Percentiles rank a stretch among this genome's conserved stretches.
These are phyloP conservation scores for Mycena vulgaris DNA, from an alignment of 768 basidiomycete species.

Conservation along the genomic window DNA sequence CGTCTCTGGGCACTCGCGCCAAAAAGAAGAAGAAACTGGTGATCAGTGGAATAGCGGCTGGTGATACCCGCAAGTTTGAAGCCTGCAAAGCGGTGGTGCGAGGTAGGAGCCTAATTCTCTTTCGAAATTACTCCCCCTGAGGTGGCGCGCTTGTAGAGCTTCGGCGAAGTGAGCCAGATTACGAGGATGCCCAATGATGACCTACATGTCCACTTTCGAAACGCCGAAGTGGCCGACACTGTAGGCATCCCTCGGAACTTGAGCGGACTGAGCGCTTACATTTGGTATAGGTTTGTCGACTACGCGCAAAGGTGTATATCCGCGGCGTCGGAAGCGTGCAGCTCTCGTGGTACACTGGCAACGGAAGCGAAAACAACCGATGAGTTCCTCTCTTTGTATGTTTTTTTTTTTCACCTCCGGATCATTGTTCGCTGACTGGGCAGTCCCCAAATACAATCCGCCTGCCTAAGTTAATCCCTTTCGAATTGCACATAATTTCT, in stretches of 20 bases:
- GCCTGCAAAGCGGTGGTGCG: slow-evolving; percentile 83
- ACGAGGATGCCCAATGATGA: slow-evolving; percentile 83
- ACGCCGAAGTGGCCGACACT: slow-evolving; percentile 85
- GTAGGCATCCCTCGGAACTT: slow-evolving; percentile 56
- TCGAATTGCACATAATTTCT: slow-evolving; percentile 35
- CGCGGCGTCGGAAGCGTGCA: slow-evolving; percentile 84
- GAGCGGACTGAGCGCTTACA: slow-evolving; percentile 8
- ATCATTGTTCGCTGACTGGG: slow-evolving; percentile 1
- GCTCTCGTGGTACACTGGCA: slow-evolving; percentile 72
- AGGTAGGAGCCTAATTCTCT: slow-evolving; percentile 59
- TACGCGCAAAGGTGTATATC: slow-evolving; percentile 83
- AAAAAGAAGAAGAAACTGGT: slow-evolving; percentile 78
- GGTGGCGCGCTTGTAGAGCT: slow-evolving; percentile 62
- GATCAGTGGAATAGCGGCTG: slow-evolving; percentile 75
- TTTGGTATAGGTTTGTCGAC: slow-evolving; percentile 74
- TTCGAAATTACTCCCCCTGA: slow-evolving; percentile 16
- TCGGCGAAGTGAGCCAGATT: slow-evolving; percentile 84
- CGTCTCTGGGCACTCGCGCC: slow-evolving; percentile 55
- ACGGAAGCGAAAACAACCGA: slow-evolving; percentile 63
- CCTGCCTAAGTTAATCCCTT: slow-evolving; percentile 13
- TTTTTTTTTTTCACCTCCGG: background rate
- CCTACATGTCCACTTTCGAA: slow-evolving; percentile 82
- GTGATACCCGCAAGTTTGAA: slow-evolving; percentile 76
- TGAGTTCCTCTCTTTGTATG: slow-evolving; percentile 33
- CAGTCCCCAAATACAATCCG: background rate